Evolutionary conservation across 306 rosid genomes (phyloP).

Genomic region (Pterocarpus macrocarpus): DNA sequence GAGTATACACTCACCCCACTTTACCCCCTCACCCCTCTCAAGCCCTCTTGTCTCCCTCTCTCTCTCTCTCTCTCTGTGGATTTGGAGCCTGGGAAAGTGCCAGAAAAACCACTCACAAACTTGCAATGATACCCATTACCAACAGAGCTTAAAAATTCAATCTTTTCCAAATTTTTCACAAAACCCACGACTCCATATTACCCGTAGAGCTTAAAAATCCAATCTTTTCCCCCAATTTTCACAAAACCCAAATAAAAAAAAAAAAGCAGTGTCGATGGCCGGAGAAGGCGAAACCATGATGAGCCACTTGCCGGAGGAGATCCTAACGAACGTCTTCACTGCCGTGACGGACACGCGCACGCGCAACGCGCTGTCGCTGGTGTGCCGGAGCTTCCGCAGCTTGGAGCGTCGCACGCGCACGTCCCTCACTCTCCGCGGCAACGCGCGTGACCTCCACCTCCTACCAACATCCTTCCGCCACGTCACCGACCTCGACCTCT

Average conservation of each 20-base stretch:
- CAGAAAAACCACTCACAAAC: background rate
- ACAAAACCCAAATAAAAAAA: background rate
- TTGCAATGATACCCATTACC: constrained; percentile 10
- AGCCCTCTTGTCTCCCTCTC: too few relatives aligned
- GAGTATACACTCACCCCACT: background rate
- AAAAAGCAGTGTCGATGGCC: constrained; percentile 1
- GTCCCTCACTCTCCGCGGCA: constrained; percentile 79
- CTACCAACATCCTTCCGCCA: constrained; percentile 73
- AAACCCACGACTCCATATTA: background rate
- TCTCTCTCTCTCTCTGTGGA: background rate
- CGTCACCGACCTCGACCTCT: constrained; percentile 76
- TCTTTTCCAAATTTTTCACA: background rate
- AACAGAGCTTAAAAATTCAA: background rate
- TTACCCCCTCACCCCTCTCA: background rate
- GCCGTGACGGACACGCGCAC: constrained; percentile 66
- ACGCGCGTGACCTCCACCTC: constrained; percentile 80
- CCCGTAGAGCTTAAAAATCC: background rate
- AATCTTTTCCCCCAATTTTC: background rate
- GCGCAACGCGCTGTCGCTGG: constrained; percentile 75
- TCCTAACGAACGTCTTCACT: constrained; percentile 55
- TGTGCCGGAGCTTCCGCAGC: constrained; percentile 59
- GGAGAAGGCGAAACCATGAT: constrained; percentile 42
- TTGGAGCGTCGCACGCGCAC: constrained; percentile 78
- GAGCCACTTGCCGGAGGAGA: constrained; percentile 67
- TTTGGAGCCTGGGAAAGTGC: constrained; percentile 2